Base-by-base conservation (phyloP, 2,329 filamentous ascomycete genomes). In the Aspergillus viridinutans region DNA sequence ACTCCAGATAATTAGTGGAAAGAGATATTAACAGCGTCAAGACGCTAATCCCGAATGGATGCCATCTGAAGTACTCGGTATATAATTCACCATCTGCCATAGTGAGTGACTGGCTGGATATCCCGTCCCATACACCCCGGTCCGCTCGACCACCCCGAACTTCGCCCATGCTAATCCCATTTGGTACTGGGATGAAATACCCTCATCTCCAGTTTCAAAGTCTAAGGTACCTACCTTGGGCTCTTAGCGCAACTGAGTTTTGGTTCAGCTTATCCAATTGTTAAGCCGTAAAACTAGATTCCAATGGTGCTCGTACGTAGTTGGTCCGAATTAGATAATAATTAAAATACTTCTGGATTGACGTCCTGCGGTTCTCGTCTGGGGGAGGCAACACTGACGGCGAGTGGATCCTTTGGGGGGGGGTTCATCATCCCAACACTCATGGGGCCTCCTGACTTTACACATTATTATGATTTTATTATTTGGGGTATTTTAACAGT, bases 321-420 rank as follows among this genome's bases (percentile, higher is more conserved):
- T 38, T 38, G 17, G 32, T 38, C 14, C 14, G 5, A 35, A 32
- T 32, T 32, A 32, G 29, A 32, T 32, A 32, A 35, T 35, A 38
- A 38, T 38, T 38, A 17, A 57, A 52, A 49, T 17, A 50, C 29
- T 55, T 55, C 50, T 52, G 50, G 52, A 56, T 61, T 57, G 54
- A 45, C 53, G 49, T 58, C 45, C 59, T 58, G 32, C 53, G 61
- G 59, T 58, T 54, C 55, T 59, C 58, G 66, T 69, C 66, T 67
- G 68, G 68, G 66, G 67, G 65, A 69, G 63, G 61, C 65, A 64
- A 64, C 35, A 54, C 56, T 61, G 58, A 54, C 52, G 52, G 53
- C 48, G 25, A 56, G 61, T 64, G 59, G 61, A 63, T 61, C 60
- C 61, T n/a, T n/a, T n/a, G n/a, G n/a, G 63, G 64, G 61, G 61